Evolutionary conservation across 179 eudicot species (phyloP).

Genomic region (Sideroxylon spinosum): DNA sequence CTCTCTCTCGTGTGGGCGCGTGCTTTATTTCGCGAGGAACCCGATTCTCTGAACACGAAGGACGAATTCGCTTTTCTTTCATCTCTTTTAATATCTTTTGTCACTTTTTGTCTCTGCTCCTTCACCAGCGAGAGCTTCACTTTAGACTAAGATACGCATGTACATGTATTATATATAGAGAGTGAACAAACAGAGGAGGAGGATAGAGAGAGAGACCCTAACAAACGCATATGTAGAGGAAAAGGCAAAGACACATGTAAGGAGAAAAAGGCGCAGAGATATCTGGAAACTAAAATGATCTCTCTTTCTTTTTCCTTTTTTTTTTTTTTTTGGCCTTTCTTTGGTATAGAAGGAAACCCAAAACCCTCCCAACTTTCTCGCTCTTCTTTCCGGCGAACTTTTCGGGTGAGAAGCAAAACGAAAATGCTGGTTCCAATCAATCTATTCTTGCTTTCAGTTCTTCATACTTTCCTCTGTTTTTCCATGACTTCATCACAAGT

Average conservation of each 20-base stretch:
- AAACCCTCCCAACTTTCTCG: slow-evolving; percentile 18
- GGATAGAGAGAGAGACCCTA: neutral
- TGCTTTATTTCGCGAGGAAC: slow-evolving; percentile 26
- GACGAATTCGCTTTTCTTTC: slow-evolving; percentile 27
- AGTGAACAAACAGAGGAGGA: neutral
- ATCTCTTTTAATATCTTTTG: slow-evolving; percentile 10
- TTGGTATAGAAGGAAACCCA: neutral
- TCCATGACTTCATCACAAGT: slow-evolving; percentile 8
- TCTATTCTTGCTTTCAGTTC: slow-evolving; percentile 9
- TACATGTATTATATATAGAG: neutral
- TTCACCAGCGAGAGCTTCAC: neutral
- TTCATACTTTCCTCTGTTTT: neutral
- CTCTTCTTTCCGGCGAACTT: slow-evolving; percentile 16
- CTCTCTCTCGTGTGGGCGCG: neutral
- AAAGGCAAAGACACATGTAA: slow-evolving; percentile 3
- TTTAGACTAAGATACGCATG: neutral
- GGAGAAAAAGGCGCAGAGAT: slow-evolving; percentile 8
- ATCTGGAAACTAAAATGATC: slow-evolving; percentile 15
- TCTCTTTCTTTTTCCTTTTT: no score
- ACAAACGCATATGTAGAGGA: slow-evolving; percentile 2
- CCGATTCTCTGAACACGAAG: slow-evolving; percentile 26
- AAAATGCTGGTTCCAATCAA: slow-evolving; percentile 14
- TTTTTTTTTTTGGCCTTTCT: no score
- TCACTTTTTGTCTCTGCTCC: slow-evolving; percentile 1
- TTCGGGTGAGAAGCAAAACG: slow-evolving; percentile 9